phyloP scores from a whole-genome alignment of 1,284 basidiomycete species.

The Cerioporus squamosus region DNA sequence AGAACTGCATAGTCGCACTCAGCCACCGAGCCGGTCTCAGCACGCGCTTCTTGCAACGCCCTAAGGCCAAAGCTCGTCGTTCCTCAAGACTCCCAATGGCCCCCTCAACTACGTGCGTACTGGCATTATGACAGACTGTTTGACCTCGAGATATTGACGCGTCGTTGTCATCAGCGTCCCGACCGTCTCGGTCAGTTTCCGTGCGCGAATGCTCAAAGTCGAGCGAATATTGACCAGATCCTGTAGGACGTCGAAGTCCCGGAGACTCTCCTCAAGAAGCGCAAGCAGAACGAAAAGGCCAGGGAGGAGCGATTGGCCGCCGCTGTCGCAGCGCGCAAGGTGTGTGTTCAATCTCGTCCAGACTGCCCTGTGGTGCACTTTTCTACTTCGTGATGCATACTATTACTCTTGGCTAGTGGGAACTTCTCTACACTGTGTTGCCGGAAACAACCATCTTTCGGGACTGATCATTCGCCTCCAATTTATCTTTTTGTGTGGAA shows the following conservation, averaged over 20 bases:
- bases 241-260: conserved; percentile 88
- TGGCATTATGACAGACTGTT: conserved; percentile 3
- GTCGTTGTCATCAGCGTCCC: conserved; percentile 52
- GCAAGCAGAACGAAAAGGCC: conserved; percentile 97
- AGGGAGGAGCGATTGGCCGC: conserved; percentile 94
- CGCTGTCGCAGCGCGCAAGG: conserved; percentile 91
- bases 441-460: conserved; percentile 97
- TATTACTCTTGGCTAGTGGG: conserved; percentile 73
- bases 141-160: neutral
- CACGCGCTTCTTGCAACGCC: conserved; percentile 21
- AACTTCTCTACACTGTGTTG: conserved; percentile 62
- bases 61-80: conserved; percentile 33
- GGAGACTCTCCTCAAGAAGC: conserved; percentile 99
- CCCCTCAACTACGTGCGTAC: conserved; percentile 40
- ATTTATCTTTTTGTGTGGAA: neutral
- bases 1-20: conserved; percentile 34
- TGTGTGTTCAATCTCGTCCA: conserved; percentile 46
- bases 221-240: conserved; percentile 13
- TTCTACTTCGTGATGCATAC: conserved; percentile 79
- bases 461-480: conserved; percentile 65
- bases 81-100: conserved; percentile 41
- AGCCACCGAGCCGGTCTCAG: conserved; percentile 31
- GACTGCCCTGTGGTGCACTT: conserved; percentile 7
- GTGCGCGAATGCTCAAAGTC: neutral
- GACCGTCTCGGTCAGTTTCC: conserved; percentile 66